Conservation (phyloP, 2,329 filamentous ascomycete species). For the Fusarium napiforme region DNA sequence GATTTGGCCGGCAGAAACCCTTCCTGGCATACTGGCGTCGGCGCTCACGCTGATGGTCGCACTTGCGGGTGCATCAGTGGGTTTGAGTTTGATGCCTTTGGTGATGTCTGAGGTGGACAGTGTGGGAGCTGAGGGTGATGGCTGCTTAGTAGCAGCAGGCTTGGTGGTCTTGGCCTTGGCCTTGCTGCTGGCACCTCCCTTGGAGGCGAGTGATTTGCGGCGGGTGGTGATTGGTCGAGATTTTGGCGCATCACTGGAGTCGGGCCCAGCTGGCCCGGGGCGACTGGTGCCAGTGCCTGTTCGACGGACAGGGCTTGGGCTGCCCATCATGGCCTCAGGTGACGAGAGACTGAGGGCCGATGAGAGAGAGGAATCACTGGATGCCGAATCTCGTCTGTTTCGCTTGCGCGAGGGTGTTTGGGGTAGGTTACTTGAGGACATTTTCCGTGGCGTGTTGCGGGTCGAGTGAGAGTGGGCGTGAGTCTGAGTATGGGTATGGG, state of each 20-base stretch:
- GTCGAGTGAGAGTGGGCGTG: conserved; percentile 36
- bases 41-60: conserved; percentile 42
- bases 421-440: conserved; percentile 40
- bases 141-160: conserved; percentile 50
- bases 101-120: conserved; percentile 30
- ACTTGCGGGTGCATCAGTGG: conserved; percentile 39
- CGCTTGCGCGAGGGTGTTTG: conserved; percentile 53
- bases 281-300: conserved; percentile 40
- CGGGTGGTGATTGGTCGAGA: conserved; percentile 55
- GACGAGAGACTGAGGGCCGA: conserved; percentile 54
- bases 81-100: conserved; percentile 1
- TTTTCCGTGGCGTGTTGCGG: conserved; percentile 44
- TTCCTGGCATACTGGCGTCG: conserved; percentile 55
- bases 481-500: conserved; percentile 6
- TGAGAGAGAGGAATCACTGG: conserved; percentile 58
- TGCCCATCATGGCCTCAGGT: conserved; percentile 49
- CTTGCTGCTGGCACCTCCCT: conserved; percentile 45
- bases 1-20: conserved; percentile 49
- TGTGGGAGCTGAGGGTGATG: conserved; percentile 48
- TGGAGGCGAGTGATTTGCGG: conserved; percentile 54
- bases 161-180: conserved; percentile 49
- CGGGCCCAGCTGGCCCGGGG: conserved; percentile 35
- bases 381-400: conserved; percentile 51
- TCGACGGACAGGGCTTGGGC: conserved; percentile 45
- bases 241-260: conserved; percentile 52